phyloP scores from a whole-genome alignment of 768 basidiomycete genomes.

The Boletus pseudo-olivaceus region DNA sequence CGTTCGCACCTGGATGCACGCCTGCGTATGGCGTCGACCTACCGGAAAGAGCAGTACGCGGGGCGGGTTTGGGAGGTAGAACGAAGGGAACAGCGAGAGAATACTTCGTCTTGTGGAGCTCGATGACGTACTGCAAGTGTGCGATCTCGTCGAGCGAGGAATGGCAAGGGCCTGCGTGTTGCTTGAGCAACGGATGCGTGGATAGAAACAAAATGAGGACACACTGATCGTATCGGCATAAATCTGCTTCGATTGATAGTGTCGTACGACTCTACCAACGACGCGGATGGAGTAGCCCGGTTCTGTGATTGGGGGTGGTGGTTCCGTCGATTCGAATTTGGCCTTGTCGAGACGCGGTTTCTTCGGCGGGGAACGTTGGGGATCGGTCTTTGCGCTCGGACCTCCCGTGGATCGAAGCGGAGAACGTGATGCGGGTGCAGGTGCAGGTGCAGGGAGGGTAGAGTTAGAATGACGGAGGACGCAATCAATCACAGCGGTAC shows the following conservation, averaged over 20 bases:
- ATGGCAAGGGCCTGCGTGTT: constrained; percentile 38
- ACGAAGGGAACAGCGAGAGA: constrained; percentile 45
- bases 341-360: constrained; percentile 12
- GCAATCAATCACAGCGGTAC: constrained; percentile 72
- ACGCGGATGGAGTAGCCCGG: constrained; percentile 48
- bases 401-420: constrained; percentile 4
- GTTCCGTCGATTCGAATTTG: constrained; percentile 7
- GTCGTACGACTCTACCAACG: constrained; percentile 42
- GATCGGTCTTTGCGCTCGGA: neutral
- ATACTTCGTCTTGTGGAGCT: constrained; percentile 54
- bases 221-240: constrained; percentile 50
- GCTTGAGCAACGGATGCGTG: neutral
- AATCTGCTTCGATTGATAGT: constrained; percentile 44
- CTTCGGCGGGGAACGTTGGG: constrained; percentile 10
- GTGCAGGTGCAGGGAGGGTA: constrained; percentile 16
- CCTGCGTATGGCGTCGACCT: neutral
- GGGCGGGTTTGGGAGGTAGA: constrained; percentile 27
- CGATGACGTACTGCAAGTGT: constrained; percentile 52
- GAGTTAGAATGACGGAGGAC: constrained; percentile 40
- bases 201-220: constrained; percentile 10
- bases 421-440: constrained; percentile 7
- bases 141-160: constrained; percentile 56
- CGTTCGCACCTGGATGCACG: neutral
- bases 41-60: neutral
- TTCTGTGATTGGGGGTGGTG: constrained; percentile 37